Base-by-base conservation (phyloP, 1,139 yeast genomes). In the Zygosaccharomyces pseudobailii region DNA sequence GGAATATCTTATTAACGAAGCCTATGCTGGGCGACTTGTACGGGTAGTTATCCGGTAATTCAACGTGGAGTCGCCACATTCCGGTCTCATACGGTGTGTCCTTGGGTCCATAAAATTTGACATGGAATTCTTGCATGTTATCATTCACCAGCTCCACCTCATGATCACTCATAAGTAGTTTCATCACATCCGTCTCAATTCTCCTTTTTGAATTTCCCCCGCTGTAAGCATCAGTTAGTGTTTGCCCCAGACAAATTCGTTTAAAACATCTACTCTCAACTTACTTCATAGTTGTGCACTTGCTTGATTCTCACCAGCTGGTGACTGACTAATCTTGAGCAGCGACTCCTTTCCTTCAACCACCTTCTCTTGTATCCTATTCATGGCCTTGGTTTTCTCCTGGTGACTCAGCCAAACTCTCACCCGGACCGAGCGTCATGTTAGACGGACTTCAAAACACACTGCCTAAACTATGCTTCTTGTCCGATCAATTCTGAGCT, bases 101-200 rank as follows among this genome's bases (percentile, higher is more conserved):
- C 47, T 73, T 69, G 1, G 98, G 98, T 0, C 98, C 98, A 49
- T 77, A 76, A 65, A 92, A 89, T 50, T 86, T 78, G 37, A 92
- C 96, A 65, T 74, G 80, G 66, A 92, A 87, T 68, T 88, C 96
- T 64, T 89, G 96, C 79, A 92, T 82, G 63, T 84, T 87, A 65
- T 90, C 96, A 54, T 89, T 83, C 43, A 88, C 81, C 46, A 92
- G 75, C 10, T 83, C 79, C 25, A 92, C 97, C 50, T 89, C 95
- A 65, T 84, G 94, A 68, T 88, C 95, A 70, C 96, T 87, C 96
- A 88, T 89, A 71, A 92, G 67, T 42, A 92, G 75, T 67, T 89
- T 94, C 96, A 88, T 90, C 48, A 92, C 97, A 68, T 92, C 98
- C 37, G 95, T 87, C 65, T 90, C 97, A 59, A 92, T 90, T 56